phyloP scores from a whole-genome alignment of 305 asterid species.

The Fraxinus ornus region DNA sequence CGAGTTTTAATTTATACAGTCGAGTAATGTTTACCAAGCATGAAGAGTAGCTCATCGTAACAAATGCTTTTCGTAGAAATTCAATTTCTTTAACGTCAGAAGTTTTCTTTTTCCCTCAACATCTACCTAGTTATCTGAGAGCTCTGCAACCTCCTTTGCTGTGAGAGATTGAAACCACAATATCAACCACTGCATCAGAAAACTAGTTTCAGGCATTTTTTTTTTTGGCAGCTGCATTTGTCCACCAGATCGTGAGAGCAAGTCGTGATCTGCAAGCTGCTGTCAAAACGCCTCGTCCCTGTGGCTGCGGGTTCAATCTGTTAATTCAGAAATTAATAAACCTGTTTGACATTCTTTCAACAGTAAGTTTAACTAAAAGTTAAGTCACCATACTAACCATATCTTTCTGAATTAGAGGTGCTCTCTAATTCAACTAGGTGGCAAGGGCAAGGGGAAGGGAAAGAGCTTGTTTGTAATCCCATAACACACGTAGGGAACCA shows the following conservation, averaged over 20 bases:
- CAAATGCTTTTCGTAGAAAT: background rate
- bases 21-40: background rate
- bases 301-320: background rate
- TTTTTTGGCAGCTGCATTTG: background rate
- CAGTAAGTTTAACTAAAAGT: background rate
- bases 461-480: constrained; percentile 61
- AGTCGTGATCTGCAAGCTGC: background rate
- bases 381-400: background rate
- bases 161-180: no score
- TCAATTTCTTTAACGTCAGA: no score
- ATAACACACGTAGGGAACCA: constrained; percentile 58
- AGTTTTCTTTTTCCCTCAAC: no score
- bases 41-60: background rate
- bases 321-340: background rate
- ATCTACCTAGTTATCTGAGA: no score
- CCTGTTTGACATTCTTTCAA: background rate
- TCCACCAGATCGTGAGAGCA: background rate
- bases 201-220: no score
- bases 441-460: constrained; percentile 37
- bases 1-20: background rate
- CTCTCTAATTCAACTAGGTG: constrained; percentile 35
- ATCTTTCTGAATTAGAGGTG: background rate
- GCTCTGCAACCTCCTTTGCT: no score
- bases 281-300: background rate
- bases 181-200: no score